phyloP scores from a whole-genome alignment of 2,329 filamentous ascomycete species.

The Dichotomopilus funicola region DNA sequence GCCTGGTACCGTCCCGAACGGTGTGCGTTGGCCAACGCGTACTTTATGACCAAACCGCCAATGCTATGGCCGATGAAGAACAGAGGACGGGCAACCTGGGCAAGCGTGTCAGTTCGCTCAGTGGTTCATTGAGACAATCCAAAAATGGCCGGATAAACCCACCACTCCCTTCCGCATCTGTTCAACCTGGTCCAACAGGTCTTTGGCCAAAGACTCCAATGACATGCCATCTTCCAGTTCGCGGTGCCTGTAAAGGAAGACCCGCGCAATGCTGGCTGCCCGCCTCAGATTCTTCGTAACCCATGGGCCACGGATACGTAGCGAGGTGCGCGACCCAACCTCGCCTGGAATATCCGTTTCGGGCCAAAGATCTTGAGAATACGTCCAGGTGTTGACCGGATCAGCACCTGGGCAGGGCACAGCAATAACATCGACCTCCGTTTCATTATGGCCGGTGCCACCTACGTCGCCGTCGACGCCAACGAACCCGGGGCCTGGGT shows the following conservation, averaged over 20 bases:
- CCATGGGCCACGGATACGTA: constrained; percentile 31
- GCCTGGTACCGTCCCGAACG: constrained; percentile 33
- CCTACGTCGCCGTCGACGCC: constrained; percentile 38
- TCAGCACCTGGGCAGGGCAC: constrained; percentile 49
- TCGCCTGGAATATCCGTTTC: constrained; percentile 37
- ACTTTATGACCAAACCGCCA: constrained; percentile 54
- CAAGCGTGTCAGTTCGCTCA: constrained; percentile 7
- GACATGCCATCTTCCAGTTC: constrained; percentile 36
- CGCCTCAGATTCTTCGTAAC: constrained; percentile 46
- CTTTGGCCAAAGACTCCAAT: constrained; percentile 39
- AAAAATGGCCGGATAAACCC: neutral
- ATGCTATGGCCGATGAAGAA: constrained; percentile 57
- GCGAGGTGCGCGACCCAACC: constrained; percentile 9
- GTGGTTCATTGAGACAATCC: neutral
- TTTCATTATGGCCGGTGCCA: constrained; percentile 44
- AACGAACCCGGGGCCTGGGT: constrained; percentile 35
- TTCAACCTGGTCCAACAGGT: constrained; percentile 39
- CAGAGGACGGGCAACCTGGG: constrained; percentile 41
- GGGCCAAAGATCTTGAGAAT: constrained; percentile 41
- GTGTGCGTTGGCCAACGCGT: constrained; percentile 45
- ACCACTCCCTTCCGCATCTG: constrained; percentile 25
- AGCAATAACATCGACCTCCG: constrained; percentile 46
- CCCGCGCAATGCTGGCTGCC: constrained; percentile 41
- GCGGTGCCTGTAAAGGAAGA: constrained; percentile 47
- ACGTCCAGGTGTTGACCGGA: constrained; percentile 46